Conservation (phyloP, 208 protist species). For the Balamuthia mandrillaris region DNA sequence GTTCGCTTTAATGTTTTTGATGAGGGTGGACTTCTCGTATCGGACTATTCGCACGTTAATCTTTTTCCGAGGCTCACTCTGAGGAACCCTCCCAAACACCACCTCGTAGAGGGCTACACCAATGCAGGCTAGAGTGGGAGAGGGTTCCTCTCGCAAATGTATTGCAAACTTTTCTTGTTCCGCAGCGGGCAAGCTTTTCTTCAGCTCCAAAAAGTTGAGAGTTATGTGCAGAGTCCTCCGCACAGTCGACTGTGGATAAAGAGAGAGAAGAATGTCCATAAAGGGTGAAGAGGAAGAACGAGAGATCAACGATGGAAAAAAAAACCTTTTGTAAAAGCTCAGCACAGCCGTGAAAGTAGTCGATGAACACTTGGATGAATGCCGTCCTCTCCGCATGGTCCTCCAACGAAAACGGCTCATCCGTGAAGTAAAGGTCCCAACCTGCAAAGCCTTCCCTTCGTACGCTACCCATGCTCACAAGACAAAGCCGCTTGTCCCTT, state of each 20-base stretch:
- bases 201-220: neutral
- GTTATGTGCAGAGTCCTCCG: neutral
- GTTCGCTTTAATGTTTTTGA: conserved; percentile 44
- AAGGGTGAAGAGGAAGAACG: neutral
- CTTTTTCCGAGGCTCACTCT: neutral
- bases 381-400: neutral
- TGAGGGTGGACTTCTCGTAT: neutral
- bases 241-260: neutral
- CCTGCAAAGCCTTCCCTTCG: too few species aligned
- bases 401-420: neutral
- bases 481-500: too few species aligned
- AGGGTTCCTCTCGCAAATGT: neutral
- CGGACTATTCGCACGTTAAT: neutral
- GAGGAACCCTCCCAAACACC: neutral
- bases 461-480: too few species aligned
- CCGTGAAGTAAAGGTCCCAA: neutral
- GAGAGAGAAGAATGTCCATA: neutral
- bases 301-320: neutral
- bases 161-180: neutral
- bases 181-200: neutral
- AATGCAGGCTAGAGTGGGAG: neutral
- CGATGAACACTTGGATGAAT: conserved; percentile 5
- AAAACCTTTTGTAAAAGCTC: neutral
- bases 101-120: neutral
- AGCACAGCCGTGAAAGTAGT: neutral